These are phyloP conservation scores for Wallacemonas sp. DNA, from an alignment of 208 protist genomes.

Conservation along the genomic window DNA sequence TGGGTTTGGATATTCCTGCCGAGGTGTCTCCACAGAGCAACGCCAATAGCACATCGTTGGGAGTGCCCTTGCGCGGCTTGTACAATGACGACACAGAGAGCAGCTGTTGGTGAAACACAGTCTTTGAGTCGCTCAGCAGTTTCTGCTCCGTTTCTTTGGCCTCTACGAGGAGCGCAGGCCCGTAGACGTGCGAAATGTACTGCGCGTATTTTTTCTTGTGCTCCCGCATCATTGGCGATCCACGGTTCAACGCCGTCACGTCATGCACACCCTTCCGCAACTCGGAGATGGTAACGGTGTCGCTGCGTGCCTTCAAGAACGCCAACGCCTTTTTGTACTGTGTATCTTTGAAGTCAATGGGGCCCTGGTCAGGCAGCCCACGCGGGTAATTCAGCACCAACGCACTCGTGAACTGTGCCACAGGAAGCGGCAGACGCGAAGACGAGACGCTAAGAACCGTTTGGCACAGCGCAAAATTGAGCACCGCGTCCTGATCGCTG, in stretches of 20 bases:
- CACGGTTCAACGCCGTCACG: conserved; percentile 47
- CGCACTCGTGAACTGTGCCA: conserved; percentile 60
- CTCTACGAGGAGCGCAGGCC: conserved; percentile 42
- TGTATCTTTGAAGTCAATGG: conserved; percentile 72
- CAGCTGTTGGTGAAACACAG: conserved; percentile 46
- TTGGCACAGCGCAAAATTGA: conserved; percentile 72
- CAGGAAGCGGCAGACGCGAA: conserved; percentile 52
- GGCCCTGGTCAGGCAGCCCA: conserved; percentile 21
- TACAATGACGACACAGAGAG: conserved; percentile 33
- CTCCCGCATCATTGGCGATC: conserved; percentile 34
- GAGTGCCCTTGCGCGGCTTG: conserved; percentile 8
- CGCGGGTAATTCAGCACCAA: conserved; percentile 52
- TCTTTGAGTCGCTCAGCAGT: conserved; percentile 32
- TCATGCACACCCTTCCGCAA: conserved; percentile 39
- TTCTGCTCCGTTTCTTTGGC: conserved; percentile 30
- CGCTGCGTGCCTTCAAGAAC: conserved; percentile 38
- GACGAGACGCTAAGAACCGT: conserved; percentile 30
- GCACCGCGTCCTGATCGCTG: conserved; percentile 30
- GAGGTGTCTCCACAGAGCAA: conserved; percentile 11
- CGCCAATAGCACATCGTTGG: conserved; percentile 13
- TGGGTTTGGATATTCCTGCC: neutral
- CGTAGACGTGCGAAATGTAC: conserved; percentile 46
- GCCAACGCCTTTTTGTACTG: conserved; percentile 65
- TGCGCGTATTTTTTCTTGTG: conserved; percentile 36
- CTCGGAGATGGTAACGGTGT: conserved; percentile 54